These are phyloP conservation scores for Leccinum disarticulatum DNA, from an alignment of 768 basidiomycete species.

Conservation along the genomic window DNA sequence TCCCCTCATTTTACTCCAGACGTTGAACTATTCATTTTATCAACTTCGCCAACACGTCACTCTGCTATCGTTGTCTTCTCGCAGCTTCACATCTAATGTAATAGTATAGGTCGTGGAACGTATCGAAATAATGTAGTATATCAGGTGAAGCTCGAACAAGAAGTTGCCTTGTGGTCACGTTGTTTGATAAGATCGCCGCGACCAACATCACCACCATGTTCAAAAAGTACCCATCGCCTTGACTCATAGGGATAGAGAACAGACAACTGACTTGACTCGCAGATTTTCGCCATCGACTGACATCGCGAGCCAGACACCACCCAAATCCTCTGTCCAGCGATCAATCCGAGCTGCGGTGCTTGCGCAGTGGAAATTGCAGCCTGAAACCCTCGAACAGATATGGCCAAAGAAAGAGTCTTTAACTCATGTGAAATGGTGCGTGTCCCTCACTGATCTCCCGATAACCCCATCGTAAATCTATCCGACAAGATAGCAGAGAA, in stretches of 20 bases:
- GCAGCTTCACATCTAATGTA: constrained; percentile 38
- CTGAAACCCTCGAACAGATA: constrained; percentile 81
- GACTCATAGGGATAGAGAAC: constrained; percentile 4
- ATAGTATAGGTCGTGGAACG: constrained; percentile 34
- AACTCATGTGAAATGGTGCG: constrained; percentile 86
- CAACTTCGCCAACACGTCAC: constrained; percentile 21
- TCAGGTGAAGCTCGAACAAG: constrained; percentile 14
- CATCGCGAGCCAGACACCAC: constrained; percentile 83
- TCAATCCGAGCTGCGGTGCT: constrained; percentile 78
- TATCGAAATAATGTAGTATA: constrained; percentile 31
- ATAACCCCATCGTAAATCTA: constrained; percentile 16
- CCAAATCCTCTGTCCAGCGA: constrained; percentile 93
- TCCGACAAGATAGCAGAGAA: constrained; percentile 70
- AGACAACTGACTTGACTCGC: constrained; percentile 11
- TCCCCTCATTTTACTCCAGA: constrained; percentile 18
- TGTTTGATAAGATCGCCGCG: constrained; percentile 15
- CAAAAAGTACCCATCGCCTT: constrained; percentile 56
- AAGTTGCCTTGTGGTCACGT: background rate
- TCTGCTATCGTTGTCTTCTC: constrained; percentile 33
- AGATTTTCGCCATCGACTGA: constrained; percentile 78
- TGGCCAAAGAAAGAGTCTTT: constrained; percentile 99
- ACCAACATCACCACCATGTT: constrained; percentile 51
- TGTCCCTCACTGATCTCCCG: constrained; percentile 10
- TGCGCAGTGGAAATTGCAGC: constrained; percentile 79
- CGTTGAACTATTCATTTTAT: constrained; percentile 32